phyloP scores from a whole-genome alignment of 1,284 basidiomycete genomes.

The Takashimella koratensis region DNA sequence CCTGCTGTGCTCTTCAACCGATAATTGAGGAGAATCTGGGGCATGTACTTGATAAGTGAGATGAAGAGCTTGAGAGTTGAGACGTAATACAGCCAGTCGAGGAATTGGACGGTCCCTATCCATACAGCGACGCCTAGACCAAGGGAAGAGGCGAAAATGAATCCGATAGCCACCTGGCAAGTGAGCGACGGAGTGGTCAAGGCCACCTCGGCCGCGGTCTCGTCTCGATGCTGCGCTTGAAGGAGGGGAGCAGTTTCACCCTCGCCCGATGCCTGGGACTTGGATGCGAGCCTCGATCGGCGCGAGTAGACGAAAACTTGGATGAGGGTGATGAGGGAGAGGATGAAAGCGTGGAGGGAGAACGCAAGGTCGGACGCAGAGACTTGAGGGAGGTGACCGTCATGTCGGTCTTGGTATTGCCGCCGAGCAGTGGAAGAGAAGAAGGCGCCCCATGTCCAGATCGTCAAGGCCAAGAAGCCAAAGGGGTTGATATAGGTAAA shows the following conservation, averaged over 20 bases:
- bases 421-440: constrained; percentile 39
- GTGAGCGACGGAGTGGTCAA: constrained; percentile 22
- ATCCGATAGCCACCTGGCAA: constrained; percentile 23
- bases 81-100: constrained; percentile 47
- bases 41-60: constrained; percentile 45
- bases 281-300: neutral
- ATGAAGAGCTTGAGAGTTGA: constrained; percentile 42
- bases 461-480: constrained; percentile 48
- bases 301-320: constrained; percentile 33
- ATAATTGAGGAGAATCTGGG: constrained; percentile 46
- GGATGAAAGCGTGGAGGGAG: constrained; percentile 42
- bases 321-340: constrained; percentile 28
- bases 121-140: constrained; percentile 22
- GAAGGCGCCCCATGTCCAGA: constrained; percentile 47
- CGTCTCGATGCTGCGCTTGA: too few relatives aligned
- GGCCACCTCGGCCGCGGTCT: neutral
- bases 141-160: constrained; percentile 23
- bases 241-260: constrained; percentile 13
- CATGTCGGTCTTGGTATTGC: constrained; percentile 47
- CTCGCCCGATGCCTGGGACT: neutral
- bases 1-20: constrained; percentile 36
- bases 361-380: constrained; percentile 50
- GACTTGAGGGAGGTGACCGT: constrained; percentile 49
- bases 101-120: constrained; percentile 25
- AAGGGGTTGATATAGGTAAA: constrained; percentile 51